A percentile compares a stretch with the other conserved stretches of the same genome.
phyloP scores from a whole-genome alignment of 2,329 filamentous ascomycete genomes.

The Phaeosphaeria sp. region DNA sequence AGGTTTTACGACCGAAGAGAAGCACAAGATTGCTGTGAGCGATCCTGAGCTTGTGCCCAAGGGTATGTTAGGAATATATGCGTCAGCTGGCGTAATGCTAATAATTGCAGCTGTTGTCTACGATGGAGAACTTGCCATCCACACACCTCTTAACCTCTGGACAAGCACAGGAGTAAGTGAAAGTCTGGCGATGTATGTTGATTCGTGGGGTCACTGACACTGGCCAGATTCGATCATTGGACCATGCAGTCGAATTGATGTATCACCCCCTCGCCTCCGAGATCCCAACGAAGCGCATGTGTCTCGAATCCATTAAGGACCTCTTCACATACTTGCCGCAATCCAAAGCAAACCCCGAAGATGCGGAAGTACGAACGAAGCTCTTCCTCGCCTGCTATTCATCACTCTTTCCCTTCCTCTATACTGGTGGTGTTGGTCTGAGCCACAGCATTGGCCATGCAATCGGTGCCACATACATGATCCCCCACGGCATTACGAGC shows the following conservation, averaged over 20 bases:
- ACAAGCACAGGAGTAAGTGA: constrained; percentile 56
- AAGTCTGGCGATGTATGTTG: background rate
- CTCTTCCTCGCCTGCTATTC: constrained; percentile 62
- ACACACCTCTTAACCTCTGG: constrained; percentile 60
- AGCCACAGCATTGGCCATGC: constrained; percentile 59
- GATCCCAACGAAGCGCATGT: constrained; percentile 55
- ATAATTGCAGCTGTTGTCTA: constrained; percentile 57
- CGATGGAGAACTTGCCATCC: constrained; percentile 58
- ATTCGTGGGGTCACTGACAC: constrained; percentile 9
- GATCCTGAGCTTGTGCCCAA: constrained; percentile 53
- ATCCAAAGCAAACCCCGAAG: constrained; percentile 55
- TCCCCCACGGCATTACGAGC: constrained; percentile 63
- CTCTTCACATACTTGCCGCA: constrained; percentile 61
- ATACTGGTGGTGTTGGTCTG: constrained; percentile 59
- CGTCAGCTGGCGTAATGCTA: constrained; percentile 3
- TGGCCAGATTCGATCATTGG: constrained; percentile 58
- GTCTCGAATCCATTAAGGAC: constrained; percentile 56
- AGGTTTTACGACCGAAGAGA: constrained; percentile 59
- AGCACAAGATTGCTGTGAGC: constrained; percentile 59
- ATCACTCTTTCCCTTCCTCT: constrained; percentile 56
- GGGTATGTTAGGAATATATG: constrained; percentile 26
- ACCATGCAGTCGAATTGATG: constrained; percentile 63
- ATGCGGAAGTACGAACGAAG: constrained; percentile 58
- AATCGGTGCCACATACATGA: constrained; percentile 62
- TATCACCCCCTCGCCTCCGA: constrained; percentile 62